Percentiles rank a stretch among this genome's conserved stretches.
Conservation (phyloP, 2,329 filamentous ascomycete genomes). For the Fusarium armeniacum region DNA sequence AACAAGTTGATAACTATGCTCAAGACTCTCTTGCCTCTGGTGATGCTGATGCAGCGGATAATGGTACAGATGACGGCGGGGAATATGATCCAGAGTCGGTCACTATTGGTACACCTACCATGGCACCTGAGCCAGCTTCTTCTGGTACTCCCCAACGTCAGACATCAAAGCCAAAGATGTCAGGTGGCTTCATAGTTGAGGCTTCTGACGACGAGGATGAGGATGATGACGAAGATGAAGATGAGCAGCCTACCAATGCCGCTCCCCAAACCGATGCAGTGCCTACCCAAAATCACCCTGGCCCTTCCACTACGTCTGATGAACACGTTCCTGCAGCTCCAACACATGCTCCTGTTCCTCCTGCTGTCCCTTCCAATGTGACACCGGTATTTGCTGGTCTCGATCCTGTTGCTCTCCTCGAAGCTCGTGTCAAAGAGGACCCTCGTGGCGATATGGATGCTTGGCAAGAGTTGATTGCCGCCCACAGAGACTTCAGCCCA, state of each 20-base stretch:
- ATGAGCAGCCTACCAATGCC: slow-evolving; percentile 49
- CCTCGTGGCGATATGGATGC: slow-evolving; percentile 92
- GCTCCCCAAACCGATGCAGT: slow-evolving; percentile 28
- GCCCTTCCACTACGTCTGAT: slow-evolving; percentile 39
- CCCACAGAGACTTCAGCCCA: slow-evolving; percentile 85
- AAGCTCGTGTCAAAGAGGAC: slow-evolving; percentile 93
- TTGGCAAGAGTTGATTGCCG: slow-evolving; percentile 88
- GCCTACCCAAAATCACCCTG: slow-evolving; percentile 33
- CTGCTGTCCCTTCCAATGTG: slow-evolving; percentile 51
- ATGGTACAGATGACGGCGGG: slow-evolving; percentile 66
- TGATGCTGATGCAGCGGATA: slow-evolving; percentile 65
- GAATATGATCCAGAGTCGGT: slow-evolving; percentile 72
- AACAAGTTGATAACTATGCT: slow-evolving; percentile 66
- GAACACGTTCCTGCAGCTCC: slow-evolving; percentile 42
- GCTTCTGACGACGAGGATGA: slow-evolving; percentile 71
- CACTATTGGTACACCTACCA: slow-evolving; percentile 58
- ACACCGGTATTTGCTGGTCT: slow-evolving; percentile 60
- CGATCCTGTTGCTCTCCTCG: slow-evolving; percentile 83
- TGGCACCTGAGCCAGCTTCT: slow-evolving; percentile 54
- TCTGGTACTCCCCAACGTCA: slow-evolving; percentile 50
- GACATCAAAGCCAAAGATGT: slow-evolving; percentile 69
- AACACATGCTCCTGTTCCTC: slow-evolving; percentile 34
- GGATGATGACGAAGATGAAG: slow-evolving; percentile 70
- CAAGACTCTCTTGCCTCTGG: slow-evolving; percentile 63
- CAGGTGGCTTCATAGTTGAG: slow-evolving; percentile 71